Conservation (phyloP, 208 protist species). For the Leishmania braziliensis region DNA sequence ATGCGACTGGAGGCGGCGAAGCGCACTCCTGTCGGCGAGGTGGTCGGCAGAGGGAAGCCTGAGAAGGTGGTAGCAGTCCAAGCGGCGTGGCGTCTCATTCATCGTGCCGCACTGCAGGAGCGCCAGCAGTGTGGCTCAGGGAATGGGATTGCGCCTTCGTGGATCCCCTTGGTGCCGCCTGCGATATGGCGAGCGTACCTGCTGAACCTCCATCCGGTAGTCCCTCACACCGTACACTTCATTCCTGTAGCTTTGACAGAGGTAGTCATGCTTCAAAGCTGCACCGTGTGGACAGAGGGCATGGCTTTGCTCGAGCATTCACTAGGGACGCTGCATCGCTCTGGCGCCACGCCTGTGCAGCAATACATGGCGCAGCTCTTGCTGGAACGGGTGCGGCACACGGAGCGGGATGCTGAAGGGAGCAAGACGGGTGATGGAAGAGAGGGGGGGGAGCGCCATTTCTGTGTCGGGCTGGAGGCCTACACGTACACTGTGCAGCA, state of each 20-base stretch:
- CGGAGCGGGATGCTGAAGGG: not conserved
- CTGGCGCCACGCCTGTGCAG: constrained; percentile 56
- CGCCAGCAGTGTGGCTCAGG: constrained; percentile 14
- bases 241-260: constrained; percentile 49
- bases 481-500: constrained; percentile 21
- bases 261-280: constrained; percentile 38
- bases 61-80: not conserved
- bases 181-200: constrained; percentile 5
- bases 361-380: constrained; percentile 41
- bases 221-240: constrained; percentile 65
- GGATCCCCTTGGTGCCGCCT: constrained; percentile 1
- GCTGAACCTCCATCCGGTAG: constrained; percentile 8
- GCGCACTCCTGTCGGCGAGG: constrained; percentile 3
- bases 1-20: constrained; percentile 26
- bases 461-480: constrained; percentile 7
- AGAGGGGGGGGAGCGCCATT: constrained; percentile 1
- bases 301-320: constrained; percentile 48
- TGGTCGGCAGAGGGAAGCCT: not conserved
- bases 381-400: constrained; percentile 29
- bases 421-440: not conserved
- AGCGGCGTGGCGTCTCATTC: not conserved
- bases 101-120: not conserved
- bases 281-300: constrained; percentile 30
- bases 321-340: constrained; percentile 37
- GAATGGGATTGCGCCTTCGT: not conserved